phyloP scores from a whole-genome alignment of 192 early-diverging fungal species.

The Backusella luteola region DNA sequence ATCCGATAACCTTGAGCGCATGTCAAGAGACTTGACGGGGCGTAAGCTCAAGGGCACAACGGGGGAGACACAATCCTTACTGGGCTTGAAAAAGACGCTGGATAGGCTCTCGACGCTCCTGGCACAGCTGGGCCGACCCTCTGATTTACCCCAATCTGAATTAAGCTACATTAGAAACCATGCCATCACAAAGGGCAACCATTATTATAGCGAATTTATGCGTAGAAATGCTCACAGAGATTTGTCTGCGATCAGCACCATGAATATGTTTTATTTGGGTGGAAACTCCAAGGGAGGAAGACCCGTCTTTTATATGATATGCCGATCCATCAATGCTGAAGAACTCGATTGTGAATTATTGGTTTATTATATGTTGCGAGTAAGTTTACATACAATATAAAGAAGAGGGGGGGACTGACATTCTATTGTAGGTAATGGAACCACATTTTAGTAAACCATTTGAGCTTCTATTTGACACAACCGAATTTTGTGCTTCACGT shows the following conservation, averaged over 20 bases:
- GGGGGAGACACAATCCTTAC: constrained; percentile 7
- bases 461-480: constrained; percentile 79
- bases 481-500: constrained; percentile 70
- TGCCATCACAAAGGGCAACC: constrained; percentile 44
- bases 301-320: constrained; percentile 86
- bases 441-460: constrained; percentile 65
- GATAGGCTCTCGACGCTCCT: constrained; percentile 77
- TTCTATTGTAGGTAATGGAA: constrained; percentile 48
- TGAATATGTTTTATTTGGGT: constrained; percentile 77
- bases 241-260: constrained; percentile 59
- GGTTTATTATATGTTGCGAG: constrained; percentile 70
- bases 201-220: constrained; percentile 64
- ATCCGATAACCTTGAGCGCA: constrained; percentile 66
- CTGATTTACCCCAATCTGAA: constrained; percentile 53
- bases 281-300: constrained; percentile 66
- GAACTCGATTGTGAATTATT: constrained; percentile 82
- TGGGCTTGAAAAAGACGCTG: constrained; percentile 63
- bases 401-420: too few species aligned
- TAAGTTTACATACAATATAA: constrained; percentile 22
- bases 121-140: constrained; percentile 78
- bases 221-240: constrained; percentile 61
- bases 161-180: constrained; percentile 28
- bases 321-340: constrained; percentile 68
- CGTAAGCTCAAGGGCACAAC: constrained; percentile 39
- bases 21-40: constrained; percentile 61